Conservation (phyloP, 495 filamentous ascomycete genomes). For the Massariosphaeria phaeospora region DNA sequence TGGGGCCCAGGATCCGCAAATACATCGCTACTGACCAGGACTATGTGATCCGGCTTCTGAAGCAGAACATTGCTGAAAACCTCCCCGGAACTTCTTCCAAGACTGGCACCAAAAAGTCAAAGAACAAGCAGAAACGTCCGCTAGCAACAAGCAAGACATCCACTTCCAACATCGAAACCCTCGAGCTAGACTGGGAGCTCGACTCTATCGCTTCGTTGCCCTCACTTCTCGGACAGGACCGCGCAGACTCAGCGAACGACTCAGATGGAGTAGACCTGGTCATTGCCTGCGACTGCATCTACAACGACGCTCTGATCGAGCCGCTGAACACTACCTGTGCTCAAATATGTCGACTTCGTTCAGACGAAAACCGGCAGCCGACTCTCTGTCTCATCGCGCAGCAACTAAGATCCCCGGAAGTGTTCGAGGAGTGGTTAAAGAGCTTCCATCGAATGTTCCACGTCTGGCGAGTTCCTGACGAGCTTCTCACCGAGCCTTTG, state of each 20-base stretch:
- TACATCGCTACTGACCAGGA: constrained; percentile 86
- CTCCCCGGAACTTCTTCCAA: background rate
- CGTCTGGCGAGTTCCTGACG: constrained; percentile 72
- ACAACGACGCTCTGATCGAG: constrained; percentile 56
- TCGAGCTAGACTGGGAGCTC: constrained; percentile 67
- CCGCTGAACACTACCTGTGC: constrained; percentile 80
- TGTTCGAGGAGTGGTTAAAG: constrained; percentile 78
- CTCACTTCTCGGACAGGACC: constrained; percentile 6
- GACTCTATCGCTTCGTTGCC: constrained; percentile 38
- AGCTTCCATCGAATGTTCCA: constrained; percentile 61
- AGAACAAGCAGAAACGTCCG: constrained; percentile 12
- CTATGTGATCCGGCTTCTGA: constrained; percentile 70
- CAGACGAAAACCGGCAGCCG: constrained; percentile 35
- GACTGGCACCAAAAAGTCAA: background rate
- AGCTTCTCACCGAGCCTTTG: constrained; percentile 52
- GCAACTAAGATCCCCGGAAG: constrained; percentile 75
- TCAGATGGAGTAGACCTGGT: constrained; percentile 49
- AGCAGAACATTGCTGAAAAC: constrained; percentile 71
- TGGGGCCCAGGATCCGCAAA: constrained; percentile 55
- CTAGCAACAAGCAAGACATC: background rate
- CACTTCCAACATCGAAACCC: constrained; percentile 44
- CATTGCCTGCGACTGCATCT: constrained; percentile 44
- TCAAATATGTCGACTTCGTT: constrained; percentile 63
- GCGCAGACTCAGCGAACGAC: background rate
- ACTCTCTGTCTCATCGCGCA: constrained; percentile 74